phyloP scores from a whole-genome alignment of 306 rosid genomes.

The Rosa persica region DNA sequence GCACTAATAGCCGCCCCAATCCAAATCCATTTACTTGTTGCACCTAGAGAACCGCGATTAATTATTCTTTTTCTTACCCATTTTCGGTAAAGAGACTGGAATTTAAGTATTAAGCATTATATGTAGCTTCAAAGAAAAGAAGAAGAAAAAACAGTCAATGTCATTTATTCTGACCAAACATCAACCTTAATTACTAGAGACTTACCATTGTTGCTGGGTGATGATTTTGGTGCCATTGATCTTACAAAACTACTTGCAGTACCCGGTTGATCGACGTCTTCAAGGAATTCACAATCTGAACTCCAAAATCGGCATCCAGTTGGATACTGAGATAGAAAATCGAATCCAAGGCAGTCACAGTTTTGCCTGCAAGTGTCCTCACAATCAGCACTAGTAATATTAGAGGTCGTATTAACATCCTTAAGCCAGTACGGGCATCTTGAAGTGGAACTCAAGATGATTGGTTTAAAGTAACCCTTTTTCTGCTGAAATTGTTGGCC shows the following conservation, averaged over 20 bases:
- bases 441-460: neutral
- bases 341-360: constrained; percentile 17
- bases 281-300: neutral
- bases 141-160: no score
- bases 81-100: no score
- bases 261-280: neutral
- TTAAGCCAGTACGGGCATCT: neutral
- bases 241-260: neutral
- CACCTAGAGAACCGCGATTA: neutral
- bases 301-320: constrained; percentile 17
- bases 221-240: no score
- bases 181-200: no score
- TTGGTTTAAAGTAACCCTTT: neutral
- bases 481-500: neutral
- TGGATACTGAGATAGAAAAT: neutral
- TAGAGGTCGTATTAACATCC: no score
- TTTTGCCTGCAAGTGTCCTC: neutral
- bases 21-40: neutral
- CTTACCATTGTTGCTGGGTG: neutral
- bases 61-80: no score
- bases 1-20: neutral
- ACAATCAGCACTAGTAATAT: neutral
- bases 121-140: no score
- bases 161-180: no score
- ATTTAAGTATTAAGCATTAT: no score